These are phyloP conservation scores for Pinus taeda DNA, from an alignment of 75 land plant species.

Conservation along the genomic window DNA sequence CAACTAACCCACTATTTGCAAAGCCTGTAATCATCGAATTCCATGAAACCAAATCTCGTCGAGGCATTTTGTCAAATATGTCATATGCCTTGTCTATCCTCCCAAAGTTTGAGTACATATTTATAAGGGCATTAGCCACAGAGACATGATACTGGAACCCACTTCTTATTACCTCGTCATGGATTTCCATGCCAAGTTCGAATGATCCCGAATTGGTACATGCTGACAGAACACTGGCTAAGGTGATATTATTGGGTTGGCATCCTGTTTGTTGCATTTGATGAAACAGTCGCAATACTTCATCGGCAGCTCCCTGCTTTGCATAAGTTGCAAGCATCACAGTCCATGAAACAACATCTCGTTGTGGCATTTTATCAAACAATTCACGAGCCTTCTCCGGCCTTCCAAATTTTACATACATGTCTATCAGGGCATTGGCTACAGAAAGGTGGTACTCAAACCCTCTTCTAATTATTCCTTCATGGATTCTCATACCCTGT, in stretches of 20 bases:
- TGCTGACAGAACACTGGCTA: neutral
- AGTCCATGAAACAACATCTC: constrained; percentile 27
- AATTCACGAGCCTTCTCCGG: constrained; percentile 5
- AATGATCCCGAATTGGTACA: neutral
- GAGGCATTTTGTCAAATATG: constrained; percentile 37
- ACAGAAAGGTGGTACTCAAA: neutral
- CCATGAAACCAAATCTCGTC: constrained; percentile 34
- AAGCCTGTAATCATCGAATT: constrained; percentile 47
- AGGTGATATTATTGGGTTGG: neutral
- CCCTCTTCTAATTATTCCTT: constrained; percentile 1
- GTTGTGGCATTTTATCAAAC: constrained; percentile 13
- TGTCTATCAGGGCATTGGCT: constrained; percentile 3
- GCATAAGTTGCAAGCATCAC: constrained; percentile 19
- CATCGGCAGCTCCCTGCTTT: neutral
- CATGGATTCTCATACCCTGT: constrained; percentile 31
- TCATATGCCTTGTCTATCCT: constrained; percentile 18
- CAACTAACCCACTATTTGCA: constrained; percentile 18
- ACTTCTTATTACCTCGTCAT: neutral
- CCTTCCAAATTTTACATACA: constrained; percentile 18
- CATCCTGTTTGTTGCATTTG: neutral
- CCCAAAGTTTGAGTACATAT: constrained; percentile 39
- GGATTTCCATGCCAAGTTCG: neutral
- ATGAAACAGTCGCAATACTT: constrained; percentile 12
- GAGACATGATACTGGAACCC: neutral
- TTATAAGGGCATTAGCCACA: constrained; percentile 19